These are phyloP conservation scores for Rubroshorea leprosula DNA, from an alignment of 345 rosid species.

Conservation along the genomic window DNA sequence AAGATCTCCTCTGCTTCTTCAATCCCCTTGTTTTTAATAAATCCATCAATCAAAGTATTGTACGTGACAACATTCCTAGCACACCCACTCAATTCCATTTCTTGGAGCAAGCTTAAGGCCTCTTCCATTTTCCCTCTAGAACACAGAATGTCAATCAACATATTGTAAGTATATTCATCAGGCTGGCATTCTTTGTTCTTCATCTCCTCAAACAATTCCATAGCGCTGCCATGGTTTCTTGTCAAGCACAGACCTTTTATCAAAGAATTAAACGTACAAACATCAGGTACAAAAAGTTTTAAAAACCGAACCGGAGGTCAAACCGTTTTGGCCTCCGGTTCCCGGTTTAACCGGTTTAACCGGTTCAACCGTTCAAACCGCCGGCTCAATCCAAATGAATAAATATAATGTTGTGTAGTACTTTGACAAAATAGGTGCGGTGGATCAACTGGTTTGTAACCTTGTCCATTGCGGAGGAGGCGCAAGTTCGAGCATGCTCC, in stretches of 20 bases:
- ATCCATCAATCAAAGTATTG: conserved; percentile 82
- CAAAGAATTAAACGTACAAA: conserved; percentile 66
- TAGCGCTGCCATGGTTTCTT: conserved; percentile 43
- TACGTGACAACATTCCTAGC: conserved; percentile 73
- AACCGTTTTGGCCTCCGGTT: too few species aligned
- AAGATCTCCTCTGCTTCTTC: conserved; percentile 84
- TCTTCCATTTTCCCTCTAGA: conserved; percentile 54
- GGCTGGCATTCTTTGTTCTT: conserved; percentile 74
- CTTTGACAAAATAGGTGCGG: too few species aligned
- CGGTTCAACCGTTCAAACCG: too few species aligned
- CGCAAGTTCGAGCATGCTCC: too few species aligned
- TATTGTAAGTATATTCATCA: conserved; percentile 74
- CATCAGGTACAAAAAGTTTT: conserved; percentile 66
- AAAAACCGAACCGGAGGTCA: too few species aligned
- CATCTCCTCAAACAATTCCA: conserved; percentile 81
- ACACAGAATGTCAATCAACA: conserved; percentile 79
- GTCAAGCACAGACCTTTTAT: conserved; percentile 71
- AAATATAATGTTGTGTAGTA: too few species aligned
- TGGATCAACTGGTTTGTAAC: too few species aligned
- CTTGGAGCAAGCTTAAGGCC: conserved; percentile 61
- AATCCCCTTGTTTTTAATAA: conserved; percentile 69
- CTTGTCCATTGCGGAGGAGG: too few species aligned
- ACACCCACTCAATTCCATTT: conserved; percentile 79
- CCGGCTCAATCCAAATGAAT: too few species aligned
- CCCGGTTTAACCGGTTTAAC: too few species aligned